phyloP scores from a whole-genome alignment of 352 stramenopile species.

The Globisporangium yorkense region DNA sequence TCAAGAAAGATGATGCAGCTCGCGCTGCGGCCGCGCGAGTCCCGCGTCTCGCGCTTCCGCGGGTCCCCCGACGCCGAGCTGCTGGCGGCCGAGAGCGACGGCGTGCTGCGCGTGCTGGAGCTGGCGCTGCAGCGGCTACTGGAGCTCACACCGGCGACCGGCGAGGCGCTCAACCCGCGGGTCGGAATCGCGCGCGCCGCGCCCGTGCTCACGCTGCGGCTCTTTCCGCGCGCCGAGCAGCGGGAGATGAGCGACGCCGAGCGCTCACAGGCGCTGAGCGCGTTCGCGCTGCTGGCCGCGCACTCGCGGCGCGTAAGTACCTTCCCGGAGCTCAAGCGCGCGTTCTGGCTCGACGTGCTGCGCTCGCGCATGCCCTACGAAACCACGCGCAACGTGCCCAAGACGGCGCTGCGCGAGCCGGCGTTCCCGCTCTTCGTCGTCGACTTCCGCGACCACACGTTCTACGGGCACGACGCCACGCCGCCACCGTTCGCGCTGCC shows the following conservation, averaged over 20 bases:
- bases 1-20: not conserved
- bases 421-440: not conserved
- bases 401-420: not conserved
- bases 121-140: not conserved
- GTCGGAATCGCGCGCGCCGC: not conserved
- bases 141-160: not conserved
- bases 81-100: conserved; percentile 1
- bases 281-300: not conserved
- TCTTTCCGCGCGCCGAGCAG: not conserved
- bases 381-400: not conserved
- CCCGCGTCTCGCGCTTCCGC: conserved; percentile 1
- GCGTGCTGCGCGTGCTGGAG: not conserved
- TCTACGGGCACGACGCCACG: not conserved
- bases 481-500: not conserved
- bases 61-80: not conserved
- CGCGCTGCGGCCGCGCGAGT: not conserved
- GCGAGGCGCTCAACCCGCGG: not conserved
- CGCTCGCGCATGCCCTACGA: not conserved
- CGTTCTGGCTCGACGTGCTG: conserved; percentile 8
- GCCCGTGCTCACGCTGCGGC: conserved; percentile 3
- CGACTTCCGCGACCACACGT: conserved; percentile 1
- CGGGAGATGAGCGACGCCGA: not conserved
- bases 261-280: not conserved
- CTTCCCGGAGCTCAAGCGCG: conserved; percentile 4
- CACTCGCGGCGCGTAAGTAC: conserved; percentile 1